phyloP scores from a whole-genome alignment of 345 rosid species.

The Hibiscus trionum region DNA sequence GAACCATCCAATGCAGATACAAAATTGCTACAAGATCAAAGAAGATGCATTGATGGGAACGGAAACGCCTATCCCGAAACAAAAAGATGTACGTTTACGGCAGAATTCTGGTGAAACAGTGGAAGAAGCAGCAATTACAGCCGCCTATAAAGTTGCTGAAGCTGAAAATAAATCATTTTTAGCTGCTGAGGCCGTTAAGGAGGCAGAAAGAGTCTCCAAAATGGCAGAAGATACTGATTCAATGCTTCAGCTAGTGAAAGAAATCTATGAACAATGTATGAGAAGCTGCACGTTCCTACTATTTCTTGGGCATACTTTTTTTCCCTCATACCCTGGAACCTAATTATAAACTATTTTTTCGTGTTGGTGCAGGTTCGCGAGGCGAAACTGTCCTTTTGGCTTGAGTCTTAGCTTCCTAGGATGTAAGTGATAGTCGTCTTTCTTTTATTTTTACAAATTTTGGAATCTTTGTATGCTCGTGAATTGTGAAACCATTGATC shows the following conservation, averaged over 20 bases:
- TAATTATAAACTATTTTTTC: neutral
- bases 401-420: constrained; percentile 16
- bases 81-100: constrained; percentile 28
- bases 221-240: constrained; percentile 42
- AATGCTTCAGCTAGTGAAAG: constrained; percentile 39
- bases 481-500: constrained; percentile 19
- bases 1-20: constrained; percentile 35
- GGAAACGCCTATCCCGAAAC: constrained; percentile 37
- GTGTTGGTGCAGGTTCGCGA: constrained; percentile 40
- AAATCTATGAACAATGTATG: constrained; percentile 54
- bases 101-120: constrained; percentile 30
- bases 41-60: constrained; percentile 22
- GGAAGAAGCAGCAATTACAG: constrained; percentile 41
- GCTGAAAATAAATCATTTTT: constrained; percentile 50
- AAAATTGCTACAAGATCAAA: constrained; percentile 50
- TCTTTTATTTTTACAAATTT: neutral
- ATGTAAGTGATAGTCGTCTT: neutral
- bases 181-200: constrained; percentile 46
- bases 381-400: constrained; percentile 39
- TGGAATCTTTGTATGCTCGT: constrained; percentile 4
- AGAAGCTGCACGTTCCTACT: neutral
- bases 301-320: neutral
- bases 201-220: constrained; percentile 39
- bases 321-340: neutral
- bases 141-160: constrained; percentile 64